Evolutionary conservation across 345 rosid genomes (phyloP), one percentile per base, ranked within the genome.

Genomic region (Gossypium arboreum): DNA sequence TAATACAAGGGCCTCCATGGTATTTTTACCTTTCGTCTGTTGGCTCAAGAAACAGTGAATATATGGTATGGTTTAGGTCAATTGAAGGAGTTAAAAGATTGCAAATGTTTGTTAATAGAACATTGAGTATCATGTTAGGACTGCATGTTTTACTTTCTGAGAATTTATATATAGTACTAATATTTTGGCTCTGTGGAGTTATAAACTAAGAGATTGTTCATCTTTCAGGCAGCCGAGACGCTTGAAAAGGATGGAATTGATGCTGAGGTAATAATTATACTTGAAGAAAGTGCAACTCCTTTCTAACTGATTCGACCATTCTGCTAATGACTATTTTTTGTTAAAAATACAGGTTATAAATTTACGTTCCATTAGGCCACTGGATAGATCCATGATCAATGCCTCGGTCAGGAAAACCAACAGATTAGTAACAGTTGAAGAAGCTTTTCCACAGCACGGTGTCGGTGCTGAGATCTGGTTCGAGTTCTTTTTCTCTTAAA

Each of bases 401-500:
- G 83, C 90, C 71, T 95, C 99, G 25, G 98, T 95, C 24, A 87
- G 94, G 78, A 95, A 95, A 83, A 95, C 99, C 45, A 95, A 88
- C 89, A 86, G 99, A 77, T 88, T 95, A 77, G 94, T 95, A 25
- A 93, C 99, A 44, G 91, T 95, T 11, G 99, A 95, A 81, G 97
- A 92, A 88, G 97, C 94, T 61, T 91, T 91, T 80, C 98, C 97
- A 68, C 97, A 94, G 78, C 92, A 92, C 75, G 98, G 97, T 65
- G 88, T 95, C 64, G 94, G 99, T 15, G 97, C 99, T 56, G 99
- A 93, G 79, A 95, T 93, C 85, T 91, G 58, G 34, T 57, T 80
- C 71, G 76, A 48, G 44, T 75, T 48, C 13, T 71, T 41, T 34
- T 77, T 24, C 52, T 6, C 69, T 57, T 22, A 57, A 22, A 57